Base-by-base conservation (phyloP, 2,329 filamentous ascomycete species). In the Sordariomycetes sp. region DNA sequence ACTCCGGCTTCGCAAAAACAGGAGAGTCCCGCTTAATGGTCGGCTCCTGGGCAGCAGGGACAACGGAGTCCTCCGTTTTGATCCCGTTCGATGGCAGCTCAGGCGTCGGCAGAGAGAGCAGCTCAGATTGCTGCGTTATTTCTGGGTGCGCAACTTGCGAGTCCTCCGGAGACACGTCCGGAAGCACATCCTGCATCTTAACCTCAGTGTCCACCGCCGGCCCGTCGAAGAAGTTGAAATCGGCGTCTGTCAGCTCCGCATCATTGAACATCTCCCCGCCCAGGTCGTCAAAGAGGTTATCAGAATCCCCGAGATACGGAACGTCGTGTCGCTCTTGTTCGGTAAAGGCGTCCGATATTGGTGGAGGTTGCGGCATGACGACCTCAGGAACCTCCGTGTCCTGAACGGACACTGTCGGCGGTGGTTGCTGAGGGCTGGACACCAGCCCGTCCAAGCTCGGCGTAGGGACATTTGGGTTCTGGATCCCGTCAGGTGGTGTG, bases 181-280 rank as follows among this genome's bases (percentile, higher is more conserved):
- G 42, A 15, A 63, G 60, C 62, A 70, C 66, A 1, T 66, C 66
- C 1, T 66, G 56, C 22, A 67, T 62, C 24, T 72, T 70, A 48
- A 76, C 59, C 50, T 72, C 72, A 25, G 70, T 67, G 12, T 68
- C 70, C 2, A 67, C 73, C 2, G 78, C 74, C 28, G 78, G 71
- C 60, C 86, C 84, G 63, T 92, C 87, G 62, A 92, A 92, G 68
- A 91, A 92, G 66, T 81, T 89, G 66, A 92, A 92, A 65, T 94
- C 89, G 6, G 83, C 87, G 62, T 94, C 89, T 1, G 86, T 90
- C n/a, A 92, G 77, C 62, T 84, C 81, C 61, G 82, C 79, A n/a
- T 84, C 80, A n/a, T 78, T 83, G 68, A 89, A 89, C 62, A 86
- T 80, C 62, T 89, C 85, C 10, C 79, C 80, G 13, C 83, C 83